Evolutionary conservation across 2,329 filamentous ascomycete genomes (phyloP).

Genomic region (Bimuria novae-zelandiae): DNA sequence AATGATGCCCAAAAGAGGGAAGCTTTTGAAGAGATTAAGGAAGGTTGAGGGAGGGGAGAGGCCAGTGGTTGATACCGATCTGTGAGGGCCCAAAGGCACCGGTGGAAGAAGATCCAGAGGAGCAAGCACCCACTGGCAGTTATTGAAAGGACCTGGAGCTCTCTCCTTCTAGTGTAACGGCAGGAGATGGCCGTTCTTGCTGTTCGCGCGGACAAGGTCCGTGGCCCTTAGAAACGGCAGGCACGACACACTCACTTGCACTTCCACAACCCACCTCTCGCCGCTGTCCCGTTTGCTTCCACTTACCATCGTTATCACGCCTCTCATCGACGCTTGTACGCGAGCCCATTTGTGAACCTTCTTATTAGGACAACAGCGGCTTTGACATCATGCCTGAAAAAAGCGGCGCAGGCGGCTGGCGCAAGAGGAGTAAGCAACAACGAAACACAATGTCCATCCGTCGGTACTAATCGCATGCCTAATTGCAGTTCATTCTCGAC

Average conservation of each 20-base stretch:
- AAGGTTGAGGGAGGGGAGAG: too few relatives aligned
- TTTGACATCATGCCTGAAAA: conserved; percentile 4
- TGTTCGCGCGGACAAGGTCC: neutral
- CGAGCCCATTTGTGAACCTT: neutral
- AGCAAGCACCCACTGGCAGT: too few relatives aligned
- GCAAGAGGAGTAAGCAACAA: conserved; percentile 1
- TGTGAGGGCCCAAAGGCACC: too few relatives aligned
- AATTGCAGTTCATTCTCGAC: neutral
- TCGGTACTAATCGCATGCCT: neutral
- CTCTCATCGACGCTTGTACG: neutral
- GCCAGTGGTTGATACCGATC: too few relatives aligned
- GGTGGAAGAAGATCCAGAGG: too few relatives aligned
- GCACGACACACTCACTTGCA: neutral
- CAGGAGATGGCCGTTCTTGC: neutral
- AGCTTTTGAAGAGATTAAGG: neutral
- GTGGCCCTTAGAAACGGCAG: neutral
- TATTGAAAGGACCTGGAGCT: too few relatives aligned
- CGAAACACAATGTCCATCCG: neutral
- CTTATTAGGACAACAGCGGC: neutral
- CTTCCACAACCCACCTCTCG: neutral
- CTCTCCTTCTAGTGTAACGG: too few relatives aligned
- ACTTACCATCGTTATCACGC: neutral
- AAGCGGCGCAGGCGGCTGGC: conserved; percentile 3
- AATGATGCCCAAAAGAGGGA: neutral
- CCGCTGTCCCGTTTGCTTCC: neutral